A percentile compares a stretch with the other conserved stretches of the same genome.
These are phyloP conservation scores for Trichothecium sympodiale DNA, from an alignment of 2,329 filamentous ascomycete genomes.

Conservation along the genomic window DNA sequence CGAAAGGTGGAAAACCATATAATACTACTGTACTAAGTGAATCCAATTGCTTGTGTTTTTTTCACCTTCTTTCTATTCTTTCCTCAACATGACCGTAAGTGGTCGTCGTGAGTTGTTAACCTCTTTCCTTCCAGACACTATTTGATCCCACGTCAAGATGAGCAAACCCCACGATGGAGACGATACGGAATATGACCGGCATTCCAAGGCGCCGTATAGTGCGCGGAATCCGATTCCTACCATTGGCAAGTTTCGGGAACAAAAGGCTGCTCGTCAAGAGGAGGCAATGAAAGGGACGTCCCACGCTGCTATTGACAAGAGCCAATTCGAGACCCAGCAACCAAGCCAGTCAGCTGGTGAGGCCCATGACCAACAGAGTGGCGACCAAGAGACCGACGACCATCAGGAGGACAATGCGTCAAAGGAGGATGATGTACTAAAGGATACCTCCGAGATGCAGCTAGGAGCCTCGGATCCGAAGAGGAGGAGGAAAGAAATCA, in stretches of 20 bases:
- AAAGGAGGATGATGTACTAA: constrained; percentile 9
- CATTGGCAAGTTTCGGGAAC: constrained; percentile 35
- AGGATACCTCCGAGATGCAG: constrained; percentile 25
- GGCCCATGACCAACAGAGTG: constrained; percentile 6
- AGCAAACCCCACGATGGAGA: constrained; percentile 11
- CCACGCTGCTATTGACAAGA: constrained; percentile 7
- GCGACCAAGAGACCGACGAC: constrained; percentile 5
- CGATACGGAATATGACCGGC: constrained; percentile 24
- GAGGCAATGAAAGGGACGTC: constrained; percentile 20
- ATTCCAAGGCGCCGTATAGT: constrained; percentile 29
- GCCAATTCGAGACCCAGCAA: constrained; percentile 22
- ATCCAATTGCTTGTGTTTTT: not conserved
- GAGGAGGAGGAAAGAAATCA: constrained; percentile 36
- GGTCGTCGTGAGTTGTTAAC: too few relatives aligned
- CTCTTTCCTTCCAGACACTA: not conserved
- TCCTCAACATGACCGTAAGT: not conserved
- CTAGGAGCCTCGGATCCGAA: constrained; percentile 28
- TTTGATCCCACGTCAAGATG: constrained; percentile 16
- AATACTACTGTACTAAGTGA: too few relatives aligned
- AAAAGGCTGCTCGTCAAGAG: constrained; percentile 30
- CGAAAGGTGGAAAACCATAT: too few relatives aligned
- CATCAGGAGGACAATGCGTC: not conserved
- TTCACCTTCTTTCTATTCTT: not conserved
- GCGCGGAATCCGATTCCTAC: constrained; percentile 34
- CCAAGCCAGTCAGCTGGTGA: constrained; percentile 18